Percentiles rank a stretch among this genome's conserved stretches.
phyloP scores from a whole-genome alignment of 2,329 filamentous ascomycete genomes.

The Apiospora sp. region DNA sequence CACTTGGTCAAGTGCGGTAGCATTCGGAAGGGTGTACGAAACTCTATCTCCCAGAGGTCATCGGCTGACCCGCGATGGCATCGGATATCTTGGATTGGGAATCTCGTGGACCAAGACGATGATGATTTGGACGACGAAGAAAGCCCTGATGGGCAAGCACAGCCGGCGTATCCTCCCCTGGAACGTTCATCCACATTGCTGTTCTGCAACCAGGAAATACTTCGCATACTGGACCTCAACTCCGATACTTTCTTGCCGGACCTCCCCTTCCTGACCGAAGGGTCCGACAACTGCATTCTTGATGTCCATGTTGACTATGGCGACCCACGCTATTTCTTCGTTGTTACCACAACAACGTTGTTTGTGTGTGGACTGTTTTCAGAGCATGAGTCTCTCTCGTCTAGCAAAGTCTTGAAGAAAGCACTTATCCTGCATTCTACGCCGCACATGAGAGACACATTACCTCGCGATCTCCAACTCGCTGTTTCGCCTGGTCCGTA shows the following conservation, averaged over 20 bases:
- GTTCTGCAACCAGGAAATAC: conserved; percentile 39
- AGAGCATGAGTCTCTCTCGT: conserved; percentile 28
- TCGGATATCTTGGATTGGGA: conserved; percentile 52
- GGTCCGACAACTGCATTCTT: conserved; percentile 36
- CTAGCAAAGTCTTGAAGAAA: conserved; percentile 32
- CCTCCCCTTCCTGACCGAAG: conserved; percentile 34
- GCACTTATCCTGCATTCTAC: conserved; percentile 50
- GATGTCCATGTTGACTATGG: conserved; percentile 38
- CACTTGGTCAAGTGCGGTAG: conserved; percentile 52
- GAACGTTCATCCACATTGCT: conserved; percentile 66
- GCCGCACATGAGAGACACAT: conserved; percentile 52
- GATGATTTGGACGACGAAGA: conserved; percentile 46
- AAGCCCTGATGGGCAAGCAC: conserved; percentile 33
- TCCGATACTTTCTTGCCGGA: conserved; percentile 38
- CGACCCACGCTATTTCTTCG: conserved; percentile 40
- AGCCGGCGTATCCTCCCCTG: conserved; percentile 44
- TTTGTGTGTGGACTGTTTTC: conserved; percentile 39
- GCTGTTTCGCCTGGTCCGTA: conserved; percentile 41
- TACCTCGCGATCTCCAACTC: conserved; percentile 50
- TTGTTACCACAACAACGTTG: conserved; percentile 41
- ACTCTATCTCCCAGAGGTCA: conserved; percentile 42
- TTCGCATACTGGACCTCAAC: conserved; percentile 40
- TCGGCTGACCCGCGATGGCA: conserved; percentile 47
- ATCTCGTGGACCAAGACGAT: conserved; percentile 33
- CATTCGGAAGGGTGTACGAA: conserved; percentile 49